Evolutionary conservation across 805 yeast species (phyloP).

Genomic region (Kodamaea kaohsiungensis): DNA sequence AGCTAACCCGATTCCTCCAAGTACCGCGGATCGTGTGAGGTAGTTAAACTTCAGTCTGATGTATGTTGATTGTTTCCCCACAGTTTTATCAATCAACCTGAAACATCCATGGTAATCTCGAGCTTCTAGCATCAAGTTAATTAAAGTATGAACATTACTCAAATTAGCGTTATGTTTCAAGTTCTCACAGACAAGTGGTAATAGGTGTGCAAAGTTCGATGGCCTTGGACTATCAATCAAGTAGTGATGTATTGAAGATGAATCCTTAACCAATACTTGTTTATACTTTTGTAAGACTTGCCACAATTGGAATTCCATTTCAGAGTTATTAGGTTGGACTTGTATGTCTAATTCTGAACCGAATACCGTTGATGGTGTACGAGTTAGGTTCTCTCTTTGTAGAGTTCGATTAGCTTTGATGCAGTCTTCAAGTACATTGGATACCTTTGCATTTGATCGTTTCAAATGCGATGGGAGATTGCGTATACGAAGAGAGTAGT

Average conservation of each 20-base stretch:
- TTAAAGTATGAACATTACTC: constrained; percentile 11
- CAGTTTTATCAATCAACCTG: constrained; percentile 23
- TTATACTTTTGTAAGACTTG: constrained; percentile 9
- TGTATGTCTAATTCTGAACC: constrained; percentile 13
- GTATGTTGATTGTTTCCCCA: neutral
- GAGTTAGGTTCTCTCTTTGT: constrained; percentile 4
- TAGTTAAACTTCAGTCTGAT: neutral
- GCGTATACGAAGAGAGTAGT: constrained; percentile 20
- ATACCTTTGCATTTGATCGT: neutral
- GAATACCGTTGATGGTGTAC: neutral
- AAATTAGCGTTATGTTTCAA: neutral
- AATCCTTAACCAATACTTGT: neutral
- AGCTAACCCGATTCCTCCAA: neutral
- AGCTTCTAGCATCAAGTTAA: constrained; percentile 20
- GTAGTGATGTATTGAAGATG: constrained; percentile 16
- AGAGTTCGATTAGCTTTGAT: constrained; percentile 9
- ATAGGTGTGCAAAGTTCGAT: neutral
- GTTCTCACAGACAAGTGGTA: constrained; percentile 3
- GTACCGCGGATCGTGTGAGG: neutral
- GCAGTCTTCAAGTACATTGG: neutral
- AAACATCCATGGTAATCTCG: constrained; percentile 32
- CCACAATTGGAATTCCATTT: constrained; percentile 18
- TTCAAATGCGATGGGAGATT: neutral
- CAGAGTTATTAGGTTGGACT: constrained; percentile 14
- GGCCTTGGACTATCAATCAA: constrained; percentile 22